Evolutionary conservation across 139 green algal genomes (phyloP), one percentile per base, ranked within the genome.

Genomic region (Closterium sp.): DNA sequence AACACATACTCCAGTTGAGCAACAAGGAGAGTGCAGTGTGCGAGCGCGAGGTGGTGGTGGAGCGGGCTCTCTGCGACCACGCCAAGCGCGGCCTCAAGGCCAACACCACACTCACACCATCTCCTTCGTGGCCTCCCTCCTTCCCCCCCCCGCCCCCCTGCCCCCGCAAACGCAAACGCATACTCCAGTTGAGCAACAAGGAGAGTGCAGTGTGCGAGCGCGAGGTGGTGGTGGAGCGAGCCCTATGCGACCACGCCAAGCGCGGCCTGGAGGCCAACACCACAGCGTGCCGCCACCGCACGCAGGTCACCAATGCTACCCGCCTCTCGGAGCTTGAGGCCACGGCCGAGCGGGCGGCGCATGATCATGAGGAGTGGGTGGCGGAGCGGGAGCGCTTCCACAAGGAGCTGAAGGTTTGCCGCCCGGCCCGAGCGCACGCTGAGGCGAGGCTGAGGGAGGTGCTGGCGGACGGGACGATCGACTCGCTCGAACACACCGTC

Each of bases 371-470:
- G 83, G n/a, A 33, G 83, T 33, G 83, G 83, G 83, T 12, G 83
- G 83, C n/a, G 83, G 83, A 86, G 83, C 30, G 83, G 30, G 30
- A 34, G 83, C 83, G n/a, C 5, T 23, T 34, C 9, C 30, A 9
- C 83, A 86, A 32, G 83, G 30, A 86, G 30, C 83, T 86, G 19
- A 34, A 33, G 83, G 30, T 12, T 1, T 86, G 83, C 84, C 32
- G 87, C n/a, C 88, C 88, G 28, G 88, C 88, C 0, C 30, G 69
- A 28, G 88, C 88, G 25, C 88, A 87, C 4, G 36, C 38, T 7
- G 88, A 91, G 36, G 88, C 88, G n/a, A 9, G 64, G 33, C 64
- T 91, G 43, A 88, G 31, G 23, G 88, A 55, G 84, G 34, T 87
- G 76, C 36, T 87, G 38, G 6, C 55, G n/a, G 88, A 91, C 7